phyloP scores from a whole-genome alignment of 129 eudicot species.

The Lactuca saligna region DNA sequence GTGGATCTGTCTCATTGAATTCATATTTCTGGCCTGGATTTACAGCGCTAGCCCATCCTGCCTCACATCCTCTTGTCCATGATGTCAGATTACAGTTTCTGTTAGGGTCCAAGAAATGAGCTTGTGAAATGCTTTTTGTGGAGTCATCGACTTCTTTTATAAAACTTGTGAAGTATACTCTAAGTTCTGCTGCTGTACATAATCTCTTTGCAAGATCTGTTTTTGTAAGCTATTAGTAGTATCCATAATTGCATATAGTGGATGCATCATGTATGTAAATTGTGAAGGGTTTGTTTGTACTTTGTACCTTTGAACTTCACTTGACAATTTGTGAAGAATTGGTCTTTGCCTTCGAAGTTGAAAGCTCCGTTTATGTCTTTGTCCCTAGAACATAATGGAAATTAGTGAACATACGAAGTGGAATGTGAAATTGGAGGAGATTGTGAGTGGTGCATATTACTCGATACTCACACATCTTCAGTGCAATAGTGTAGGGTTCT shows the following conservation, averaged over 20 bases:
- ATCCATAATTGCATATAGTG: too few species aligned
- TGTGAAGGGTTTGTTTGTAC: too few species aligned
- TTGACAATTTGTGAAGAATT: constrained; percentile 58
- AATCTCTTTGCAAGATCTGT: constrained; percentile 64
- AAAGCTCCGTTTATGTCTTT: constrained; percentile 72
- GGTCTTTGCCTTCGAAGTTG: constrained; percentile 51
- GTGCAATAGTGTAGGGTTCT: constrained; percentile 60
- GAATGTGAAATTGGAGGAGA: background rate
- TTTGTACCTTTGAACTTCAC: constrained; percentile 49
- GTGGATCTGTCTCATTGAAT: constrained; percentile 44
- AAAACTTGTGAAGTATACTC: constrained; percentile 68
- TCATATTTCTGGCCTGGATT: constrained; percentile 44
- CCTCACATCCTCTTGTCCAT: constrained; percentile 76
- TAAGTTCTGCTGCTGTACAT: constrained; percentile 85
- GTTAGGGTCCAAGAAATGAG: constrained; percentile 66
- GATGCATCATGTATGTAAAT: too few species aligned
- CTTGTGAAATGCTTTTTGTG: constrained; percentile 26
- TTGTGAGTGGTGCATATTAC: constrained; percentile 16
- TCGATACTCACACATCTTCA: constrained; percentile 67
- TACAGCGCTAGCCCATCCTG: constrained; percentile 76
- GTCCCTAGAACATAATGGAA: constrained; percentile 42
- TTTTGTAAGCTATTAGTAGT: too few species aligned
- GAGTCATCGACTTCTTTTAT: constrained; percentile 29
- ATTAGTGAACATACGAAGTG: background rate
- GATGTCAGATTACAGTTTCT: constrained; percentile 78